Evolutionary conservation across 148 eudicot species (phyloP), one percentile per base, ranked within the genome.

Genomic region (Talinum fruticosum): DNA sequence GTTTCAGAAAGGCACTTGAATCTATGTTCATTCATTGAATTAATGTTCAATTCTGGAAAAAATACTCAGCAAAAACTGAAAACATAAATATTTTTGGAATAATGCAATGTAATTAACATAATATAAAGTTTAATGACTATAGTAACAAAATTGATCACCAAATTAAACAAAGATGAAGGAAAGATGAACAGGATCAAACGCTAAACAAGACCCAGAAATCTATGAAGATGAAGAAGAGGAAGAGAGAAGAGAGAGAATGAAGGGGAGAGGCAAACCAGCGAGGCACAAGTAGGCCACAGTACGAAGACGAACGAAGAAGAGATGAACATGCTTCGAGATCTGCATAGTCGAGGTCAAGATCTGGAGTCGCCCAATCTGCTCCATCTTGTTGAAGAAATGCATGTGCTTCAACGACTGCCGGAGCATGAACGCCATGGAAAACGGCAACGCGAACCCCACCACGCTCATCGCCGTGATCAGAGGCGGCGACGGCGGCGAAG

Each of bases 381-480:
- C 97, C 98, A 93, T 92, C 83, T 90, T 94, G 87, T 81, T 87
- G 77, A 88, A 92, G 85, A 94, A 94, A 37, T 77, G 80, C 89
- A 94, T 94, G 0, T 88, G 79, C 85, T 92, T 94, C 82, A 94
- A 53, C 2, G 93, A 79, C 26, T 79, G 82, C 69, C 98, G 77
- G 70, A 94, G 35, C 90, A 90, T 74, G 66, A 94, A 85, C 4
- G 98, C 92, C 88, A 89, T 19, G 24, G 97, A 80, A 59, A 94
- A 89, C 0, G 98, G 94, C 66, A 92, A 79, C 30, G 92, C 97
- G 53, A 94, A 92, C 0, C 90, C 91, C 64, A 87, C 78, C 0
- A 82, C 76, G 66, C 90, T 87, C 75, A 85, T 89, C 36, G 83
- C 41, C 1, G 88, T 77, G 53, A 78, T 85, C 19, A 44, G 16